A percentile compares a stretch with the other conserved stretches of the same genome.
Evolutionary conservation across 2,329 filamentous ascomycete species (phyloP).

Genomic region (Gaeumannomyces sp.): DNA sequence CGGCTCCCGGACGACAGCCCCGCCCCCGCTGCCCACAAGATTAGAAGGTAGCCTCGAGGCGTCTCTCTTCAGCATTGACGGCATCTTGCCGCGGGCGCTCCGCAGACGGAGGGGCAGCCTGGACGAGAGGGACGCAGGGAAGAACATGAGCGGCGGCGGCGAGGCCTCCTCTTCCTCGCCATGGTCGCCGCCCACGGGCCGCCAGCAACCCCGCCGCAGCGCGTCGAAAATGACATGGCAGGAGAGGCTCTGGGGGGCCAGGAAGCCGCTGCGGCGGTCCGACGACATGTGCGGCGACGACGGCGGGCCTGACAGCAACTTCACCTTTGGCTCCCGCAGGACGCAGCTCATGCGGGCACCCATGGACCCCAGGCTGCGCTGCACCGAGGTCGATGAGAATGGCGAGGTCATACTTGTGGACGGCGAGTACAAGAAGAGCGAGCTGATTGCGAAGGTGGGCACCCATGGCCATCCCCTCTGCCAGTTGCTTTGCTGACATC

Average conservation of each 20-base stretch:
- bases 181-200: conserved; percentile 1
- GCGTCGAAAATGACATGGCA: conserved; percentile 34
- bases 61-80: background rate
- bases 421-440: conserved; percentile 95
- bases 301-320: conserved; percentile 36
- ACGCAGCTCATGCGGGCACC: conserved; percentile 69
- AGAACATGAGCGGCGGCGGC: background rate
- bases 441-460: conserved; percentile 84
- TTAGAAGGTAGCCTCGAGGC: background rate
- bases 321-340: conserved; percentile 64
- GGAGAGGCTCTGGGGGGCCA: conserved; percentile 41
- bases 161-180: too few relatives aligned
- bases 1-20: background rate
- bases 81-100: conserved; percentile 2
- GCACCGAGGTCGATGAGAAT: conserved; percentile 89
- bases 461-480: conserved; percentile 2
- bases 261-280: conserved; percentile 19
- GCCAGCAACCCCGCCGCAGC: conserved; percentile 8
- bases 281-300: conserved; percentile 41
- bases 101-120: conserved; percentile 8
- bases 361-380: conserved; percentile 79
- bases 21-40: background rate
- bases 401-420: conserved; percentile 90
- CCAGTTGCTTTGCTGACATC: background rate
- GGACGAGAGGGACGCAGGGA: background rate